Percentiles rank a stretch among this genome's conserved stretches.
phyloP scores from a whole-genome alignment of 495 filamentous ascomycete genomes.

The Rhypophila decipiens region DNA sequence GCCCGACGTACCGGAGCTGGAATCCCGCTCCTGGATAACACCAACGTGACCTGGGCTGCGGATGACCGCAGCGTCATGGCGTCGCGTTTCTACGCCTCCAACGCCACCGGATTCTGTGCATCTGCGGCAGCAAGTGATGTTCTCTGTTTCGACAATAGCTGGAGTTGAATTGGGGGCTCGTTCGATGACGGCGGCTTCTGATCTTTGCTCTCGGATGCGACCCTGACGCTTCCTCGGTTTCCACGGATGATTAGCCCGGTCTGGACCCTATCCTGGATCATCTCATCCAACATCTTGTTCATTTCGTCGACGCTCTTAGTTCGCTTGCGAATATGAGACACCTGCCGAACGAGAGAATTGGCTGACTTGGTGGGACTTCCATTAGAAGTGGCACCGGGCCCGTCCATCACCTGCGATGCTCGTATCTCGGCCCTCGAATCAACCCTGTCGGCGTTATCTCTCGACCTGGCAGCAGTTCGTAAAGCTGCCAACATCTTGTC shows the following conservation, averaged over 20 bases:
- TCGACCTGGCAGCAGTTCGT: conserved; percentile 77
- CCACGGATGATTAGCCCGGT: conserved; percentile 57
- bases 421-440: conserved; percentile 40
- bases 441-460: conserved; percentile 67
- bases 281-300: conserved; percentile 84
- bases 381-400: conserved; percentile 23
- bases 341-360: conserved; percentile 26
- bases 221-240: conserved; percentile 47
- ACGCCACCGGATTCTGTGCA: conserved; percentile 14
- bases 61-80: neutral
- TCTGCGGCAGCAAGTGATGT: conserved; percentile 17
- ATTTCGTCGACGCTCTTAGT: conserved; percentile 78
- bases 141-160: conserved; percentile 30
- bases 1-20: no score
- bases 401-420: conserved; percentile 38
- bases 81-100: conserved; percentile 27
- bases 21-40: no score
- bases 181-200: neutral
- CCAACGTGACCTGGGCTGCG: neutral
- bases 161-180: conserved; percentile 27
- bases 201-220: conserved; percentile 30
- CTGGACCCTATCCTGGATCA: conserved; percentile 84
- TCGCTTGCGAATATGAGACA: conserved; percentile 42
- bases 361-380: conserved; percentile 26
- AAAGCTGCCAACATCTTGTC: conserved; percentile 88